Conservation (phyloP, 495 filamentous ascomycete species). For the Bacidia rubella region DNA sequence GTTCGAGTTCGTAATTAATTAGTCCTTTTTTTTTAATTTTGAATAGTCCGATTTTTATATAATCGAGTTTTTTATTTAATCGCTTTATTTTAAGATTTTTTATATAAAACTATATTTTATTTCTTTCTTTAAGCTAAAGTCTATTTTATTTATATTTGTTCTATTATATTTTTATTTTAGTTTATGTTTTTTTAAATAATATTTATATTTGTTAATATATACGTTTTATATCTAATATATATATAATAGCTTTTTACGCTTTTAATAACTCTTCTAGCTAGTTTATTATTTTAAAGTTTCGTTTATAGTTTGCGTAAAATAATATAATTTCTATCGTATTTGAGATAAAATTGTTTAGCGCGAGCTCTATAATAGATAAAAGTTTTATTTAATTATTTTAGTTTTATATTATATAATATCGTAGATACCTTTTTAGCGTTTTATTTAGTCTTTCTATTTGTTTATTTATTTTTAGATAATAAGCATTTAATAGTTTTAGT, state of each 20-base stretch:
- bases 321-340: not conserved
- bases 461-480: conserved; percentile 7
- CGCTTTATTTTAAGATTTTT: conserved; percentile 7
- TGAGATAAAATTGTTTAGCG: not conserved
- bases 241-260: not conserved
- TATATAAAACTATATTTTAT: conserved; percentile 7
- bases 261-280: not conserved
- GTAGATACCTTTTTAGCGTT: not conserved
- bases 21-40: conserved; percentile 6
- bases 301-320: conserved; percentile 4
- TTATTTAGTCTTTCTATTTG: conserved; percentile 6
- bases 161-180: conserved; percentile 1
- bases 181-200: not conserved
- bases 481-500: not conserved
- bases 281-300: not conserved
- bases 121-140: conserved; percentile 4
- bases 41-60: conserved; percentile 6
- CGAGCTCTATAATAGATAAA: not conserved
- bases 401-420: not conserved
- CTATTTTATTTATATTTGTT: conserved; percentile 1
- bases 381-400: not conserved
- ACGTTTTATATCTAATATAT: not conserved
- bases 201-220: conserved; percentile 1
- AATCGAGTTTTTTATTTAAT: conserved; percentile 7
- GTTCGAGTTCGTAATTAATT: conserved; percentile 8